These are phyloP conservation scores for Panellus pusillus DNA, from an alignment of 768 basidiomycete species.

Conservation along the genomic window DNA sequence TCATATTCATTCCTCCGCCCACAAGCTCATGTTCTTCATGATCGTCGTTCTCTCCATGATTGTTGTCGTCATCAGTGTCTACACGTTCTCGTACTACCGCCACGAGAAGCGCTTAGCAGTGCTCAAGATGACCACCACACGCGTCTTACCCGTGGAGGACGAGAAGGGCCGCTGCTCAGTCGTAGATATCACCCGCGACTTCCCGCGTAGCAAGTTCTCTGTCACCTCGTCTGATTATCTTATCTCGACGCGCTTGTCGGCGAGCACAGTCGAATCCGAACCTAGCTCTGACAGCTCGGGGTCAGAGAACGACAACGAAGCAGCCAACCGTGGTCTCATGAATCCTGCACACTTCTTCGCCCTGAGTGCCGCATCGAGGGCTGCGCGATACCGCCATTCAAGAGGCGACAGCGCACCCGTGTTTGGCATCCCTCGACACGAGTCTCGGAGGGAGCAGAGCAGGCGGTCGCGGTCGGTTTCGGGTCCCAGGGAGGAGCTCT, in stretches of 20 bases:
- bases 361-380: constrained; percentile 16
- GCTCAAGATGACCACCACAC: neutral
- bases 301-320: neutral
- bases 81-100: constrained; percentile 16
- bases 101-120: constrained; percentile 6
- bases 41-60: constrained; percentile 18
- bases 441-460: constrained; percentile 14
- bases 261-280: constrained; percentile 3
- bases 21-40: constrained; percentile 11
- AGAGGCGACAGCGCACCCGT: constrained; percentile 17
- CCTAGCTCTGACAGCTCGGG: constrained; percentile 5
- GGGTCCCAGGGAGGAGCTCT: constrained; percentile 5
- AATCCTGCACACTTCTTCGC: constrained; percentile 17
- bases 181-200: constrained; percentile 28
- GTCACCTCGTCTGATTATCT: constrained; percentile 33
- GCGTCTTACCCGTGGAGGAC: neutral
- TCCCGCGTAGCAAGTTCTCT: constrained; percentile 33
- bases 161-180: constrained; percentile 18
- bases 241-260: constrained; percentile 16
- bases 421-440: constrained; percentile 14
- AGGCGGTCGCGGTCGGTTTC: constrained; percentile 19
- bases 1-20: neutral
- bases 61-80: constrained; percentile 11
- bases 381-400: constrained; percentile 11
- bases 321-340: constrained; percentile 13